Evolutionary conservation across 2,329 filamentous ascomycete genomes (phyloP).

Genomic region (Ophiocordyceps sinensis): DNA sequence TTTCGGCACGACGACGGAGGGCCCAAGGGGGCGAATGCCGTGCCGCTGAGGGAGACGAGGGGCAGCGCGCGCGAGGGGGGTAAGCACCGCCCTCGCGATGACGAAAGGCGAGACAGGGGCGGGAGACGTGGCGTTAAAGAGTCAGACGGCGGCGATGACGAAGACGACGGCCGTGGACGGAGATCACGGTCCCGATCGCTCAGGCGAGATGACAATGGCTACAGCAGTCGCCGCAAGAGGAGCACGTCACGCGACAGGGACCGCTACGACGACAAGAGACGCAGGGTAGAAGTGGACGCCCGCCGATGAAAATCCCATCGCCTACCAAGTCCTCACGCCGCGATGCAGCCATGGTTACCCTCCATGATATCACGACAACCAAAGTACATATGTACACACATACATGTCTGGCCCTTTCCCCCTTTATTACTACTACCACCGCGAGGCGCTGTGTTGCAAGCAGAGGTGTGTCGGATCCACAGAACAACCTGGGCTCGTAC

Average conservation of each 20-base stretch:
- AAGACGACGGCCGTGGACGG: constrained; percentile 3
- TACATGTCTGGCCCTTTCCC: neutral
- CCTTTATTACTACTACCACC: neutral
- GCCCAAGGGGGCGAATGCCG: constrained; percentile 53
- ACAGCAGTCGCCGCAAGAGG: constrained; percentile 38
- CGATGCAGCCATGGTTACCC: neutral
- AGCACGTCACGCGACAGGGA: constrained; percentile 40
- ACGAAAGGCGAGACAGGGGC: neutral
- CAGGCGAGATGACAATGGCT: constrained; percentile 27
- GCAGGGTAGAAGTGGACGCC: constrained; percentile 31
- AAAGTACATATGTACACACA: no score
- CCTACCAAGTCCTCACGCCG: neutral
- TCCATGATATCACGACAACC: neutral
- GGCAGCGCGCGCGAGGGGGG: constrained; percentile 3
- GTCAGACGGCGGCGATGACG: neutral
- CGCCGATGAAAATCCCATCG: constrained; percentile 10
- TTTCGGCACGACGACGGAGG: constrained; percentile 23
- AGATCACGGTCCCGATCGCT: constrained; percentile 35
- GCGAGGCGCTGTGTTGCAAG: neutral
- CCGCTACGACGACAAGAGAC: constrained; percentile 45
- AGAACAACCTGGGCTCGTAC: neutral
- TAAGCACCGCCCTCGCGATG: neutral
- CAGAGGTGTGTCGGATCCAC: neutral
- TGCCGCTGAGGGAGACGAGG: constrained; percentile 43
- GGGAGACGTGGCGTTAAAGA: constrained; percentile 3